phyloP scores from a whole-genome alignment of 2,329 filamentous ascomycete species.

The Diaporthe citriasiana region DNA sequence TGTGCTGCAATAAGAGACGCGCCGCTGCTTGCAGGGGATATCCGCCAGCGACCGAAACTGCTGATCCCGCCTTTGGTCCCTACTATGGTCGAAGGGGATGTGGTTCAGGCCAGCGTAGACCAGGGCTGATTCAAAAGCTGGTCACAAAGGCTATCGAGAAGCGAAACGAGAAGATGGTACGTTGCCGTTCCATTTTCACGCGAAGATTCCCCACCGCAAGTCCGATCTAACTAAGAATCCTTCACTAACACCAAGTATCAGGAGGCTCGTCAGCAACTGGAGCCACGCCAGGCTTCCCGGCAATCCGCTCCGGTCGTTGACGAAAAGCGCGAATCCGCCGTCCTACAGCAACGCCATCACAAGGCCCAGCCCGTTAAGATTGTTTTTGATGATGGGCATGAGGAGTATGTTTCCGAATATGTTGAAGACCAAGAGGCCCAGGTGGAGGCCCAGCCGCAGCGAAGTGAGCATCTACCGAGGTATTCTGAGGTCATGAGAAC shows the following conservation, averaged over 20 bases:
- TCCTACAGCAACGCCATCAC: background rate
- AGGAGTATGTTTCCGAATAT: background rate
- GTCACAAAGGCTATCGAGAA: constrained; percentile 18
- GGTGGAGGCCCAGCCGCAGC: background rate
- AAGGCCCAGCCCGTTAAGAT: background rate
- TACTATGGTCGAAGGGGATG: constrained; percentile 12
- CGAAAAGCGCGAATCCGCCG: constrained; percentile 1
- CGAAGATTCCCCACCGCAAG: background rate
- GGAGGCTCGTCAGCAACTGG: background rate
- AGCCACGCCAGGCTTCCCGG: background rate
- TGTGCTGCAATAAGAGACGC: constrained; percentile 34
- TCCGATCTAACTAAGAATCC: background rate
- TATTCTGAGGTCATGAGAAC: constrained; percentile 33
- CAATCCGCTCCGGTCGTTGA: no score
- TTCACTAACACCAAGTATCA: background rate
- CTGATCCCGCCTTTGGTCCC: background rate
- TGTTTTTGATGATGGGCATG: constrained; percentile 9
- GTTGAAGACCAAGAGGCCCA: background rate
- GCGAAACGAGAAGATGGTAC: constrained; percentile 4
- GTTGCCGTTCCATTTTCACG: background rate
- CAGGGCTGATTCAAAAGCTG: constrained; percentile 27
- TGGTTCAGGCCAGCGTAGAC: constrained; percentile 4
- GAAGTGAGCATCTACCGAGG: background rate
- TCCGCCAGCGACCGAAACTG: background rate
- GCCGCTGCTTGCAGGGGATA: constrained; percentile 10